These are phyloP conservation scores for Aspergillus hancockii DNA, from an alignment of 495 filamentous ascomycete species.

Conservation along the genomic window DNA sequence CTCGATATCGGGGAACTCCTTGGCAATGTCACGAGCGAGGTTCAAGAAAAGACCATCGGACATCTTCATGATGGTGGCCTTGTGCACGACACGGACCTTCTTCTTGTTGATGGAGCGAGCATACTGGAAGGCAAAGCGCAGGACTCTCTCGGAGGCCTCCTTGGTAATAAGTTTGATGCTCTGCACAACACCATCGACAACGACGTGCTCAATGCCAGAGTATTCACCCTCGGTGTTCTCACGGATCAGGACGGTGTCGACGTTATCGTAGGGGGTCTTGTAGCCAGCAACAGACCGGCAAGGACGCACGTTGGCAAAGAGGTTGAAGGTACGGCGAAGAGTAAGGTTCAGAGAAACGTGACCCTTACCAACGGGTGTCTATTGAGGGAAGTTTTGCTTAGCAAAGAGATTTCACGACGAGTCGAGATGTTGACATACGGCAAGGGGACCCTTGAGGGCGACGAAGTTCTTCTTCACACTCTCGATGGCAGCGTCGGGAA, in stretches of 20 bases:
- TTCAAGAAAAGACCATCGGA: constrained; percentile 95
- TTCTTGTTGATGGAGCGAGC: constrained; percentile 86
- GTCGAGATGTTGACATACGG: constrained; percentile 58
- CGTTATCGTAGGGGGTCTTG: constrained; percentile 98
- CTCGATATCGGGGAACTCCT: constrained; percentile 91
- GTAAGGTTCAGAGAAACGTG: constrained; percentile 99
- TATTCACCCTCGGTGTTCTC: constrained; percentile 99
- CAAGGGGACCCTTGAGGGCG: constrained; percentile 94
- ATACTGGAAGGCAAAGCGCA: constrained; percentile 96
- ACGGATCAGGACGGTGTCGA: constrained; percentile 96
- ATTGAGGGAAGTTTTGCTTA: constrained; percentile 21
- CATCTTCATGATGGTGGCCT: constrained; percentile 99
- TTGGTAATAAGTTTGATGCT: constrained; percentile 98
- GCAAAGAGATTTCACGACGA: constrained; percentile 4
- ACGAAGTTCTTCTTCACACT: constrained; percentile 92
- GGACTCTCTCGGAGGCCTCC: constrained; percentile 89
- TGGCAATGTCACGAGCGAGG: constrained; percentile 76
- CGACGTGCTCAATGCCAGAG: constrained; percentile 98
- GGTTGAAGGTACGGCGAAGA: constrained; percentile 97
- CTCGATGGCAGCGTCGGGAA: constrained; percentile 85
- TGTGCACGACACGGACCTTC: constrained; percentile 97
- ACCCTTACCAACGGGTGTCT: constrained; percentile 98
- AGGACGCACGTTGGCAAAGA: constrained; percentile 97
- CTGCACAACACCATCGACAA: constrained; percentile 97
- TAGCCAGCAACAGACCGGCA: constrained; percentile 95